Conservation (phyloP, 1,139 yeast genomes). For the Protomyces gravidus region DNA sequence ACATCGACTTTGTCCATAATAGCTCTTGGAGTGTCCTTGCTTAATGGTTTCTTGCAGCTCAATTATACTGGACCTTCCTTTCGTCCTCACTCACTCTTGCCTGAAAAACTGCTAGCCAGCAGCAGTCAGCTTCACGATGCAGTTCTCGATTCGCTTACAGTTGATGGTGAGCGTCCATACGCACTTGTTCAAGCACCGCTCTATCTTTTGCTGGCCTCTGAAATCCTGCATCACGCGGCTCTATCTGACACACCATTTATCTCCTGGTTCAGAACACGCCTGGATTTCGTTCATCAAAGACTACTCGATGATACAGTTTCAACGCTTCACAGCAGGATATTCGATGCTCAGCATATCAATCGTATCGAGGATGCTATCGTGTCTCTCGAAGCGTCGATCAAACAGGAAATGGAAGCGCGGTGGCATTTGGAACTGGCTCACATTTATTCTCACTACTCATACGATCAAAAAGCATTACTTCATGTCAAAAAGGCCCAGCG, state of each 20-base stretch:
- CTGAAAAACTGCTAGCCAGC: conserved; percentile 18
- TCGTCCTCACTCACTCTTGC: conserved; percentile 36
- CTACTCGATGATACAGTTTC: conserved; percentile 38
- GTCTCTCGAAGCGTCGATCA: conserved; percentile 29
- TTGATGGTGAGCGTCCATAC: conserved; percentile 38
- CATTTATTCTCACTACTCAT: conserved; percentile 50
- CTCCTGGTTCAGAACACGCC: conserved; percentile 42
- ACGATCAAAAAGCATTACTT: conserved; percentile 55
- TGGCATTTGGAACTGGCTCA: conserved; percentile 36
- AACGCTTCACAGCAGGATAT: conserved; percentile 39
- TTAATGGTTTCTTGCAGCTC: conserved; percentile 67
- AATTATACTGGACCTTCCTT: conserved; percentile 82
- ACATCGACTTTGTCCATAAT: conserved; percentile 9
- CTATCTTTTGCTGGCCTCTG: conserved; percentile 38
- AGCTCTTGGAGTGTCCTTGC: conserved; percentile 43
- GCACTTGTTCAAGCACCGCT: conserved; percentile 39
- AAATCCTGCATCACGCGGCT: conserved; percentile 33
- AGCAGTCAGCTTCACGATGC: conserved; percentile 7
- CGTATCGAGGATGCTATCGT: conserved; percentile 32
- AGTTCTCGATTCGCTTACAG: conserved; percentile 38
- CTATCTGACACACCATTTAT: conserved; percentile 12
- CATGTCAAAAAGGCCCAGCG: conserved; percentile 59
- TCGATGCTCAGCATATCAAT: conserved; percentile 35
- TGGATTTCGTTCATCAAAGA: conserved; percentile 41
- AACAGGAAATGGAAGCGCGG: conserved; percentile 45